phyloP scores from a whole-genome alignment of 1,284 basidiomycete species.

The Ceratobasidium sp. region DNA sequence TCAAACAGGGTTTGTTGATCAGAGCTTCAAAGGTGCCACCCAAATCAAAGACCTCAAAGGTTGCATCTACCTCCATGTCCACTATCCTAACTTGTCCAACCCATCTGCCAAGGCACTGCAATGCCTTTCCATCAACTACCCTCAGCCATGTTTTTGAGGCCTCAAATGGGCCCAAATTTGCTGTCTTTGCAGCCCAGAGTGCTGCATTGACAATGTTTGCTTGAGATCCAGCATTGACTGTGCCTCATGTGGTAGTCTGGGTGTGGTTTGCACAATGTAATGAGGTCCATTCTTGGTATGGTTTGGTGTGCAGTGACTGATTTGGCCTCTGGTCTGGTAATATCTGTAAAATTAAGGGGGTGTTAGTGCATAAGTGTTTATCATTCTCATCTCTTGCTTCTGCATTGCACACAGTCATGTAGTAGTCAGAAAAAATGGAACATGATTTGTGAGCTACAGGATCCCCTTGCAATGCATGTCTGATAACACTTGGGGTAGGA shows the following conservation, averaged over 20 bases:
- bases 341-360: background rate
- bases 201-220: slow-evolving; percentile 44
- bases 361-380: background rate
- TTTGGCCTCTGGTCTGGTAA: background rate
- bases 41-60: slow-evolving; percentile 50
- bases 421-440: background rate
- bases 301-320: background rate
- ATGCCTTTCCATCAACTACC: slow-evolving; percentile 48
- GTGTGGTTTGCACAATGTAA: no score
- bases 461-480: slow-evolving; percentile 7
- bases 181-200: slow-evolving; percentile 42
- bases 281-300: background rate
- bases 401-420: background rate
- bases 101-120: slow-evolving; percentile 46
- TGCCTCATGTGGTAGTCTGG: no score
- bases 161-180: slow-evolving; percentile 38
- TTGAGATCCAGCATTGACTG: slow-evolving; percentile 48
- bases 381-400: background rate
- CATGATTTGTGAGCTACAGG: background rate
- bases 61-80: slow-evolving; percentile 37
- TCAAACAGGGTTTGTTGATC: slow-evolving; percentile 48
- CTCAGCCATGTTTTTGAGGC: slow-evolving; percentile 42
- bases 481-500: background rate
- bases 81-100: slow-evolving; percentile 44
- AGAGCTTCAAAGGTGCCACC: slow-evolving; percentile 48